A percentile compares a stretch with the other conserved stretches of the same genome.
Conservation (phyloP, 441 rosid species). For the Omphalea diandra region DNA sequence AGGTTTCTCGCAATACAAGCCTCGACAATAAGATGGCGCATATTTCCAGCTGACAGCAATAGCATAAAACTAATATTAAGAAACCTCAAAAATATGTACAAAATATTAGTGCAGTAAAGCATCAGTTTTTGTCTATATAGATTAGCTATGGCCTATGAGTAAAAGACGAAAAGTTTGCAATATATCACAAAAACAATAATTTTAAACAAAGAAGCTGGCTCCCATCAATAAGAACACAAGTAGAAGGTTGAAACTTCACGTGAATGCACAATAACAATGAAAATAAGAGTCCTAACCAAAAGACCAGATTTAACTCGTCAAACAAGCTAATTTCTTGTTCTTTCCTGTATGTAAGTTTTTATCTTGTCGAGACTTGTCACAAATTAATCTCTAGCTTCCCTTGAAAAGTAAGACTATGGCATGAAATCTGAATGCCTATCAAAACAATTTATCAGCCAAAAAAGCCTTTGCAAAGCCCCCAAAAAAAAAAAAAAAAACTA, state of each 20-base stretch:
- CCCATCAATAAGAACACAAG: neutral
- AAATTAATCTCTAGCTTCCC: no score
- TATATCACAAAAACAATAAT: neutral
- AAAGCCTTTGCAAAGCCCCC: no score
- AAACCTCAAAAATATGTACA: conserved; percentile 3
- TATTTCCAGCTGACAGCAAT: conserved; percentile 73
- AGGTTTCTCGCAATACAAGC: conserved; percentile 96
- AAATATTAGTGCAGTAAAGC: neutral
- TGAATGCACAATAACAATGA: neutral
- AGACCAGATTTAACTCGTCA: neutral
- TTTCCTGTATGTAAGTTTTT: no score
- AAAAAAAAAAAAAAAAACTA: no score
- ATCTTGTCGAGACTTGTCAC: no score
- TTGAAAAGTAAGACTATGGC: no score
- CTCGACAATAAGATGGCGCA: conserved; percentile 97
- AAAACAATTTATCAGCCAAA: no score
- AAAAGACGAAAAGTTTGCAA: neutral
- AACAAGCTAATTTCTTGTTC: no score
- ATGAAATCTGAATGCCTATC: no score
- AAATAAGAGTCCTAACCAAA: neutral
- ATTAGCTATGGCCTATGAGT: neutral
- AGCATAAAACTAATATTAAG: conserved; percentile 29
- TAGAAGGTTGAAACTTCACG: neutral
- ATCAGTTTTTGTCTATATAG: neutral
- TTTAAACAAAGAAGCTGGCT: neutral